Evolutionary conservation across 2,329 filamentous ascomycete species (phyloP), one percentile per base, ranked within the genome.

Genomic region (Didymella exigua): DNA sequence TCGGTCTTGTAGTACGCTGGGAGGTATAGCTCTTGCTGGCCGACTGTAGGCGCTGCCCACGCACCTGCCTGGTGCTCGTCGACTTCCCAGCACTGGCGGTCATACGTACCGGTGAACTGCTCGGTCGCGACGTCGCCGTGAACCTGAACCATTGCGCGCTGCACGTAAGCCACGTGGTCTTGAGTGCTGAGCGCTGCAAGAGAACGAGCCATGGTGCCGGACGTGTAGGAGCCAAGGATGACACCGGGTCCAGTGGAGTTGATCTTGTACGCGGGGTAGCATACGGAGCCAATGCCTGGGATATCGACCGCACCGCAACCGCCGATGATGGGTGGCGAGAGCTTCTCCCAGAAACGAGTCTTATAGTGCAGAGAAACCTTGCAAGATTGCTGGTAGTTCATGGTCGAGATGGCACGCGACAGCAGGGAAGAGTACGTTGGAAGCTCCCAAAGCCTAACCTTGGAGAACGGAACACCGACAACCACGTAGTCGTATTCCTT

Each of bases 1-100:
- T 90, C 84, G 0, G 87, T 90, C 67, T 86, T 83, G 66, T 88
- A 89, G 66, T 89, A 91, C n/a, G 87, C 84, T 0, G 89, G 88
- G 8, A 91, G 76, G 62, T 88, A 91, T 21, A 90, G 67, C 61
- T 88, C 81, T 66, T 91, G 87, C 75, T 90, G 86, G 0, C 86
- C 87, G 0, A 85, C 77, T 0, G 78, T 73, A 0, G 88, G 87
- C 4, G 73, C 71, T 1, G 83, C 83, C 87, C 87, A 91, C 6
- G 83, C 82, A 4, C 84, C 87, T 1, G 81, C 81, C 69, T 87
- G 80, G 54, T 84, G 81, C 54, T 84, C 81, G 58, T 90, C 85
- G 7, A 81, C 70, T 46, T 82, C 77, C 88, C 87, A 90, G 77
- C 87, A 89, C 44, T 84, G 81, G 1, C 88, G 79, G 52, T 86